These are phyloP conservation scores for Ajuga reptans DNA, from an alignment of 305 asterid genomes.

Conservation along the genomic window DNA sequence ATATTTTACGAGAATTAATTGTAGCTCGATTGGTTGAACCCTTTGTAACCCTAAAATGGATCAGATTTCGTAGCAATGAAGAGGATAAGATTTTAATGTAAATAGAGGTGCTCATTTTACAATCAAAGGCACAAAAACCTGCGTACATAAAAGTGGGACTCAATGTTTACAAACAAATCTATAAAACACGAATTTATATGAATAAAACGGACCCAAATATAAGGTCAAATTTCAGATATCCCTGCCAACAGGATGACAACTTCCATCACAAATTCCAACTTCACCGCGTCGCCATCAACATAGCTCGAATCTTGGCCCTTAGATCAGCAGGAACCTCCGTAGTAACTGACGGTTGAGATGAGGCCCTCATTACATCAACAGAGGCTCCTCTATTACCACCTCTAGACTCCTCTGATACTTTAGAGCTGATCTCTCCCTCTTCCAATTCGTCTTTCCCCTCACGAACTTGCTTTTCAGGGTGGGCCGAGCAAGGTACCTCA, in stretches of 20 bases:
- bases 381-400: slow-evolving; percentile 40
- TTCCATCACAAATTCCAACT: background rate
- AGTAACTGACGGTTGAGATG: slow-evolving; percentile 44
- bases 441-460: slow-evolving; percentile 43
- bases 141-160: background rate
- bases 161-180: background rate
- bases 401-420: slow-evolving; percentile 38
- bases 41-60: too few relatives aligned
- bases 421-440: slow-evolving; percentile 75
- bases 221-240: background rate
- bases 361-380: slow-evolving; percentile 27
- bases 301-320: slow-evolving; percentile 85
- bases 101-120: too few relatives aligned
- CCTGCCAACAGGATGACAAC: background rate
- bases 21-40: too few relatives aligned
- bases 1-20: too few relatives aligned
- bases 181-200: background rate
- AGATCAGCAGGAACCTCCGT: slow-evolving; percentile 67
- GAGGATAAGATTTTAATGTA: too few relatives aligned
- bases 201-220: too few relatives aligned
- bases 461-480: slow-evolving; percentile 17
- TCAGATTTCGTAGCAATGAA: too few relatives aligned
- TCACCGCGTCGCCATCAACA: slow-evolving; percentile 46
- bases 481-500: slow-evolving; percentile 20
- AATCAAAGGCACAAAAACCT: too few relatives aligned